These are phyloP conservation scores for Chiua virens DNA, from an alignment of 768 basidiomycete genomes.

Conservation along the genomic window DNA sequence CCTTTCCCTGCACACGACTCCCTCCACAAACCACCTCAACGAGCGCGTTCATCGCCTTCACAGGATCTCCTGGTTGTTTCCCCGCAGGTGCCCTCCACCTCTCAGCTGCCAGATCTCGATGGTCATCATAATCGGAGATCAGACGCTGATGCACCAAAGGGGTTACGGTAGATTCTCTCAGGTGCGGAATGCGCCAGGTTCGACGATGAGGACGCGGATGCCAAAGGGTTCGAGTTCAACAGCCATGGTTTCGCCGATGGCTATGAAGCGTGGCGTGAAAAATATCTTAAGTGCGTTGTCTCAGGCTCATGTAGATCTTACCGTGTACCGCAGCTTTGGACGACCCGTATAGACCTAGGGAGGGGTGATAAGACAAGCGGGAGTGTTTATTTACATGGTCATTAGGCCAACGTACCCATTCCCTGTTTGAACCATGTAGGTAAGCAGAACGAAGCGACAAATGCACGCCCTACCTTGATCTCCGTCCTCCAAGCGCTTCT, in stretches of 20 bases:
- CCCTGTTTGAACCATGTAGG: slow-evolving; percentile 10
- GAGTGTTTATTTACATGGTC: not conserved
- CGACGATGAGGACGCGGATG: slow-evolving; percentile 57
- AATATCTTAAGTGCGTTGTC: not conserved
- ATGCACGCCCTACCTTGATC: slow-evolving; percentile 26
- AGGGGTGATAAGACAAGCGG: not conserved
- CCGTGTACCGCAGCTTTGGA: slow-evolving; percentile 64
- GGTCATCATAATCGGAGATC: slow-evolving; percentile 50
- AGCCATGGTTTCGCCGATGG: slow-evolving; percentile 55
- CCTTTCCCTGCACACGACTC: slow-evolving; percentile 44
- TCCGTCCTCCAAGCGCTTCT: slow-evolving; percentile 53
- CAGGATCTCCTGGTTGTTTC: slow-evolving; percentile 54
- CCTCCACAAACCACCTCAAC: slow-evolving; percentile 50
- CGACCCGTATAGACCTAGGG: slow-evolving; percentile 45
- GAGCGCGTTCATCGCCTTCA: slow-evolving; percentile 53
- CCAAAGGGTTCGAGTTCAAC: slow-evolving; percentile 54
- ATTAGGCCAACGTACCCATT: slow-evolving; percentile 12
- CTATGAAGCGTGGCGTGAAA: slow-evolving; percentile 25
- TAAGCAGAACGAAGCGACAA: not conserved
- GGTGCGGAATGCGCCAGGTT: slow-evolving; percentile 62
- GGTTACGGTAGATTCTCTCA: slow-evolving; percentile 50
- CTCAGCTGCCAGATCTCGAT: slow-evolving; percentile 36
- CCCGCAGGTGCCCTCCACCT: slow-evolving; percentile 40
- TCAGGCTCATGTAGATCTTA: slow-evolving; percentile 20
- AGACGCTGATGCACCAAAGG: slow-evolving; percentile 38